phyloP scores from a whole-genome alignment of 2,329 filamentous ascomycete genomes.

The Rhynchosporium graminicola region DNA sequence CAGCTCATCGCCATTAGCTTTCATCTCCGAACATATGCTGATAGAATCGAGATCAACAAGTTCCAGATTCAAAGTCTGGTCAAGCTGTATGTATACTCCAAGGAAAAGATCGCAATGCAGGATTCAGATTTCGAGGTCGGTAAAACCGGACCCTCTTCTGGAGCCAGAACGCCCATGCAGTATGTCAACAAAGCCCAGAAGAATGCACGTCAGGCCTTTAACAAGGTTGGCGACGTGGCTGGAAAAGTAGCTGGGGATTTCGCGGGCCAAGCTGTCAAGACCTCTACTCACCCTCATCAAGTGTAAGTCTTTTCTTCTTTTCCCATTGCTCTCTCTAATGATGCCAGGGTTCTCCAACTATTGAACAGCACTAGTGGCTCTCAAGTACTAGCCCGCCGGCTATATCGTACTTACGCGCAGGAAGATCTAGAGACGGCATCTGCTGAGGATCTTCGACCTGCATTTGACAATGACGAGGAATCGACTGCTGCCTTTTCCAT shows the following conservation, averaged over 20 bases:
- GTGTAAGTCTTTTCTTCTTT: constrained; percentile 48
- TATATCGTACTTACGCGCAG: constrained; percentile 84
- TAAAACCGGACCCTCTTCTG: constrained; percentile 44
- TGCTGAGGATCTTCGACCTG: constrained; percentile 73
- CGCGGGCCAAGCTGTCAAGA: constrained; percentile 69
- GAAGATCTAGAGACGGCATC: constrained; percentile 74
- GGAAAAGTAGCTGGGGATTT: constrained; percentile 89
- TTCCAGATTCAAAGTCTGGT: constrained; percentile 74
- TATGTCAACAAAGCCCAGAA: constrained; percentile 69
- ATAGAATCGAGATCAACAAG: constrained; percentile 89
- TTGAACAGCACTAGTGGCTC: constrained; percentile 71
- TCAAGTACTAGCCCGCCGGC: constrained; percentile 80
- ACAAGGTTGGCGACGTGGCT: constrained; percentile 81
- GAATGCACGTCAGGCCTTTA: constrained; percentile 73
- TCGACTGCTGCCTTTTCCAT: constrained; percentile 86
- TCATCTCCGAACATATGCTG: constrained; percentile 85
- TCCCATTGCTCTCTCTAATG: constrained; percentile 22
- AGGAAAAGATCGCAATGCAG: constrained; percentile 64
- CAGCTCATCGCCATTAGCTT: constrained; percentile 94
- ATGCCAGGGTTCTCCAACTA: constrained; percentile 63
- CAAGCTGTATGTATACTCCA: constrained; percentile 65
- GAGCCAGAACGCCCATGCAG: constrained; percentile 67
- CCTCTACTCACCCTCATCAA: constrained; percentile 77
- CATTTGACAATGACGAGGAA: constrained; percentile 81
- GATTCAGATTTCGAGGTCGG: constrained; percentile 70